phyloP scores from a whole-genome alignment of 176 grass and related monocot species.

The Saccharum officinarum region DNA sequence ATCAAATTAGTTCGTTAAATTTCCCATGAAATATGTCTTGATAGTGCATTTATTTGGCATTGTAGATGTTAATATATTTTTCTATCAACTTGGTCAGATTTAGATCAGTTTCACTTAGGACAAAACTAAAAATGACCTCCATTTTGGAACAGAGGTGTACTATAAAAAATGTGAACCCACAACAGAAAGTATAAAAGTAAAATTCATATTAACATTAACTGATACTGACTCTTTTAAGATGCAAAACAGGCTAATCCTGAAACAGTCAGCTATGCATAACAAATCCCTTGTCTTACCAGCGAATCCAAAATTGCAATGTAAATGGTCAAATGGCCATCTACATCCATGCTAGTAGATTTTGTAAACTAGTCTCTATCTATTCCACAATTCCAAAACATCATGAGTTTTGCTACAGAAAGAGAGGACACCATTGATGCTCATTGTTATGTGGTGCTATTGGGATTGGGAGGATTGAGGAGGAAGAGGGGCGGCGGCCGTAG shows the following conservation, averaged over 20 bases:
- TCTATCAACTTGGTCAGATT: not conserved
- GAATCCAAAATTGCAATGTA: not conserved
- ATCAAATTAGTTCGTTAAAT: not conserved
- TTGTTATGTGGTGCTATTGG: no score
- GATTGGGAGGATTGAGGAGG: no score
- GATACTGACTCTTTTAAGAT: slow-evolving; percentile 5
- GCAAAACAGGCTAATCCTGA: slow-evolving; percentile 13
- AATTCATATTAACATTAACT: slow-evolving; percentile 7
- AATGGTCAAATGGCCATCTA: slow-evolving; percentile 12
- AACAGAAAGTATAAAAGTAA: slow-evolving; percentile 6
- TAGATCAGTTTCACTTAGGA: not conserved
- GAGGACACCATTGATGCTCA: not conserved
- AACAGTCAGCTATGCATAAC: slow-evolving; percentile 7
- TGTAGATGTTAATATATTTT: not conserved
- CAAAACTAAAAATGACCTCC: no score
- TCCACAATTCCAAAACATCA: slow-evolving; percentile 2
- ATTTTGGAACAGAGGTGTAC: not conserved
- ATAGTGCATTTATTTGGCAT: not conserved
- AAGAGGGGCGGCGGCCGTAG: no score
- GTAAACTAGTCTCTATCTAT: not conserved
- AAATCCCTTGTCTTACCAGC: slow-evolving; percentile 1
- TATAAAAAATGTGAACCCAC: not conserved
- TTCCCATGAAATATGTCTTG: not conserved
- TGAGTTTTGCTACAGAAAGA: slow-evolving; percentile 12
- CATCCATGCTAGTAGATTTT: not conserved